Conservation (phyloP, 345 rosid genomes). For the Eucalyptus curtisii region DNA sequence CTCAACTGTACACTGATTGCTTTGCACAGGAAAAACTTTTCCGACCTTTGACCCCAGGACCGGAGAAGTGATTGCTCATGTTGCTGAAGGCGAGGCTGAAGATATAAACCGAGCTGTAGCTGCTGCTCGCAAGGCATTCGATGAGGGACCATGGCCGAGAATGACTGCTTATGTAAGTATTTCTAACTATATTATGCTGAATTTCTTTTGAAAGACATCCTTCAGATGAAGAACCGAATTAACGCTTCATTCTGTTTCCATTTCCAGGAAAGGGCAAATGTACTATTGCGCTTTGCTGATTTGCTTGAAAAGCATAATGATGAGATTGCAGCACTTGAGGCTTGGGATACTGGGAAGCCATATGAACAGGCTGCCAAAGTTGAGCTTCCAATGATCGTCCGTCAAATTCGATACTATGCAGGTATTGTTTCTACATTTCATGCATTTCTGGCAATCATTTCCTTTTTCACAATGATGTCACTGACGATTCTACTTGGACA, state of each 20-base stretch:
- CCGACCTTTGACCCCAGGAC: conserved; percentile 87
- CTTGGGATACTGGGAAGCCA: conserved; percentile 91
- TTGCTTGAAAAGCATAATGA: conserved; percentile 78
- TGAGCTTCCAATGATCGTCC: conserved; percentile 65
- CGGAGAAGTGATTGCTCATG: conserved; percentile 74
- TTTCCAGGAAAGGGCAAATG: conserved; percentile 67
- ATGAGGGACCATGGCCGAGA: conserved; percentile 96
- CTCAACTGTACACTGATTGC: not conserved
- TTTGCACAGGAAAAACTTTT: conserved; percentile 44
- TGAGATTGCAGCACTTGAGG: conserved; percentile 76
- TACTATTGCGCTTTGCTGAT: conserved; percentile 71
- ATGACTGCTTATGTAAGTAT: conserved; percentile 74
- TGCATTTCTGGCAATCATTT: not conserved
- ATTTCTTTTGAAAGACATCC: not conserved
- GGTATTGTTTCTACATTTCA: conserved; percentile 17
- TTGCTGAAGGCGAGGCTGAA: conserved; percentile 95
- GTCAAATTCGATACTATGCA: conserved; percentile 77
- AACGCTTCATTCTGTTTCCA: not conserved
- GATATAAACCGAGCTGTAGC: conserved; percentile 74
- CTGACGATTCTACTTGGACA: not conserved
- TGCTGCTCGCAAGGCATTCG: conserved; percentile 97
- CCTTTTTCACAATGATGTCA: not conserved
- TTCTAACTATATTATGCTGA: not conserved
- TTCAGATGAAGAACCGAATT: not conserved
- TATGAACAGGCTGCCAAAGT: conserved; percentile 58